Evolutionary conservation across 768 basidiomycete genomes (phyloP), one percentile per base, ranked within the genome.

Genomic region (Tylopilus sp.): DNA sequence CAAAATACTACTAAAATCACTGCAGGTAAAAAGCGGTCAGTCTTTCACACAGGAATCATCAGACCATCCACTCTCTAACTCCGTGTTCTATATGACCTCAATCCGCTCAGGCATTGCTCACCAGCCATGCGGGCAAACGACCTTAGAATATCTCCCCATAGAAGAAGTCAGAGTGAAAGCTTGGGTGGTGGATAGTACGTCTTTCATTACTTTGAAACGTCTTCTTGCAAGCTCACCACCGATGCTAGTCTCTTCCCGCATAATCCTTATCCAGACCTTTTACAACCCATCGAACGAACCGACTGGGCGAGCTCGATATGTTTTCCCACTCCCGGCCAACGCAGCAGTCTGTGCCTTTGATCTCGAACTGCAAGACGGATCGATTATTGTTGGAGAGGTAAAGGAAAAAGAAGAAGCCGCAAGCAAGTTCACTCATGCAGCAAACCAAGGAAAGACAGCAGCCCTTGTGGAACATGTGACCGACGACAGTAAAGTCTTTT

Each of bases 301-400:
- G 1, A 81, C 79, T 0, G 61, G 64, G 36, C 68, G 75, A 41
- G 79, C 77, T 23, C 73, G 78, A 28, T 85, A 83, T 61, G 70
- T 75, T 35, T 85, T 85, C 55, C 82, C 83, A 9, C 72, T 85
- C 6, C 84, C 83, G 0, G 77, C 75, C 1, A 70, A 69, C 26
- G 78, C 77, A 0, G 81, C 80, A 0, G 72, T 83, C 8, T 83
- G 80, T 51, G 75, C 73, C 0, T 85, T 85, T 57, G 67, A 74
- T 30, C 73, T 83, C 63, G 68, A 67, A 35, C 69, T 72, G 11
- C 69, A 71, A 13, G 74, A 81, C 52, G 76, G 74, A 7, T 64
- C 72, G 0, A 56, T 69, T 4, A 62, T 84, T 3, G 53, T 63
- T 10, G 83, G 79, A 4, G 61, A 75, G 15, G 74, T 70, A 4